These are phyloP conservation scores for Oryza coarctata DNA, from an alignment of 176 grass and related monocot genomes.

Conservation along the genomic window DNA sequence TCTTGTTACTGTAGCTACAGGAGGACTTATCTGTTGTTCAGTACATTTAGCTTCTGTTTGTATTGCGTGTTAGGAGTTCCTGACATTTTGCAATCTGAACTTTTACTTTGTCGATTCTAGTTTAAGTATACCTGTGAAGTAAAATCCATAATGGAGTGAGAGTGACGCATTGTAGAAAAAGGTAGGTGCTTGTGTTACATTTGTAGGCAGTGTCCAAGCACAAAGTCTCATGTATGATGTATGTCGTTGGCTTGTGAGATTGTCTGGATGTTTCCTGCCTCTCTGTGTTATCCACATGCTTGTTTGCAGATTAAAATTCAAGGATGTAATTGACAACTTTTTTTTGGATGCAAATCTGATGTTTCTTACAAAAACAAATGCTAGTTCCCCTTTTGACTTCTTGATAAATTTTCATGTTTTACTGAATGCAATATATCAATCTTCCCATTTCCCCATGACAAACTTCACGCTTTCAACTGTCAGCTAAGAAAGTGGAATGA, in stretches of 20 bases:
- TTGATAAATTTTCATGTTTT: neutral
- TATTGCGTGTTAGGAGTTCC: neutral
- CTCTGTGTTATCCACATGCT: neutral
- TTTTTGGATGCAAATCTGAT: neutral
- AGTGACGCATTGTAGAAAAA: neutral
- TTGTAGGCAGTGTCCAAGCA: neutral
- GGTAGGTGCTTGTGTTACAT: neutral
- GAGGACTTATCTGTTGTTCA: neutral
- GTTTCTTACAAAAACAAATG: neutral
- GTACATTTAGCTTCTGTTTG: neutral
- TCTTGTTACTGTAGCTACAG: neutral
- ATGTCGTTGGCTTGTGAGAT: neutral
- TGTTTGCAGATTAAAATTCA: neutral
- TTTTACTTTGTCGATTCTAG: neutral
- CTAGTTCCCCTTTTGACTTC: neutral
- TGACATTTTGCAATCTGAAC: neutral
- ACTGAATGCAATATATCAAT: neutral
- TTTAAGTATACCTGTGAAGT: neutral
- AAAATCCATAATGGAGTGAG: neutral
- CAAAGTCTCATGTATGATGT: neutral
- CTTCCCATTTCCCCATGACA: neutral
- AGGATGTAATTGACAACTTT: neutral
- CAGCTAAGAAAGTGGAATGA: slow-evolving; percentile 97
- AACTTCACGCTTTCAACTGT: slow-evolving; percentile 30
- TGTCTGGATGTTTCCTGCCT: neutral